A percentile compares a stretch with the other conserved stretches of the same genome.
Conservation (phyloP, 768 basidiomycete genomes). For the Kwoniella heveanensis region DNA sequence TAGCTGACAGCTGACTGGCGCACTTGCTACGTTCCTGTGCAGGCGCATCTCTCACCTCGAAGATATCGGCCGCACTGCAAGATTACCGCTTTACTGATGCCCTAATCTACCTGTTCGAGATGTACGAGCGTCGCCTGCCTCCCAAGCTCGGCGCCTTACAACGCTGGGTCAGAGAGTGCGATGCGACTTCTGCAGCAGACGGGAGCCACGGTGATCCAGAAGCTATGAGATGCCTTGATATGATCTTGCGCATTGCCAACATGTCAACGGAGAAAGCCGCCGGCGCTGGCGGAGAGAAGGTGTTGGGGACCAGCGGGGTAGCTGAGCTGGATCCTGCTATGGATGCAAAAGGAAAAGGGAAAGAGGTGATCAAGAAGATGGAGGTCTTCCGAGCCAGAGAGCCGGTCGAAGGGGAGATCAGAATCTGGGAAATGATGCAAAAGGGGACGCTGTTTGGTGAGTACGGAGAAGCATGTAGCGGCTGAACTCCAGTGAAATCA, state of each 20-base stretch:
- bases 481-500: too few species aligned
- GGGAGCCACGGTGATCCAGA: constrained; percentile 59
- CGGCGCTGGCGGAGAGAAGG: constrained; percentile 6
- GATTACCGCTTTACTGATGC: constrained; percentile 60
- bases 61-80: constrained; percentile 42
- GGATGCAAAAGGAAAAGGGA: constrained; percentile 21
- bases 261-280: constrained; percentile 9
- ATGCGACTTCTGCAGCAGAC: constrained; percentile 60
- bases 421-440: constrained; percentile 49
- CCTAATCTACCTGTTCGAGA: constrained; percentile 63
- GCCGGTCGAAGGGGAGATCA: constrained; percentile 34
- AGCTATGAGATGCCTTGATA: constrained; percentile 61
- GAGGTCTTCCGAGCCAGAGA: constrained; percentile 45
- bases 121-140: constrained; percentile 60
- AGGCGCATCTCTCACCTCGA: constrained; percentile 42
- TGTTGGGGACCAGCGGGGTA: constrained; percentile 11
- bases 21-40: background rate
- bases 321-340: constrained; percentile 9
- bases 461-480: too few species aligned
- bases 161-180: constrained; percentile 65
- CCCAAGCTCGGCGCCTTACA: constrained; percentile 64
- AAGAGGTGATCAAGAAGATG: constrained; percentile 33
- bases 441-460: constrained; percentile 34
- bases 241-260: constrained; percentile 60
- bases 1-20: too few species aligned